These are phyloP conservation scores for Allium fistulosum DNA, from an alignment of 106 monocot species.

Conservation along the genomic window DNA sequence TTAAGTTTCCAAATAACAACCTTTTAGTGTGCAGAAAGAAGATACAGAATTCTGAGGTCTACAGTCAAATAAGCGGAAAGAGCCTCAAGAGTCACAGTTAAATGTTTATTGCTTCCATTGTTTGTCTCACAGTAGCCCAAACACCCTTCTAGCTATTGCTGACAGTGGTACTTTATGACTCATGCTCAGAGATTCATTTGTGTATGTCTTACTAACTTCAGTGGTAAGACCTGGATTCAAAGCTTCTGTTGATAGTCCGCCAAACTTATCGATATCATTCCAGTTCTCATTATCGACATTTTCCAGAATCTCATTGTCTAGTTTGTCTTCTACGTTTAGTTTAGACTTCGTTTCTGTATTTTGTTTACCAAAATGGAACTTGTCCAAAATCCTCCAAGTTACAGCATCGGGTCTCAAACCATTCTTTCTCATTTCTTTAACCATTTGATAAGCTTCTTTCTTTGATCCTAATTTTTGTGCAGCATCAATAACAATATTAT, in stretches of 20 bases:
- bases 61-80: too few species aligned
- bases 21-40: too few species aligned
- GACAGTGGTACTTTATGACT: slow-evolving; percentile 32
- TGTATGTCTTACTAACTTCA: background rate
- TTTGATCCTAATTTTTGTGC: slow-evolving; percentile 55
- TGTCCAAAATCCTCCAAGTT: slow-evolving; percentile 81
- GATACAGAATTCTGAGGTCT: too few species aligned
- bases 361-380: slow-evolving; percentile 34
- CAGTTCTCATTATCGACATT: slow-evolving; percentile 4
- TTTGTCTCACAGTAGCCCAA: slow-evolving; percentile 28
- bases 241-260: slow-evolving; percentile 13
- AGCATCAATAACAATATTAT: slow-evolving; percentile 70
- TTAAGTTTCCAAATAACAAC: too few species aligned
- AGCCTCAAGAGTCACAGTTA: too few species aligned
- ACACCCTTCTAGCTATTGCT: slow-evolving; percentile 47
- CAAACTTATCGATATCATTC: slow-evolving; percentile 3
- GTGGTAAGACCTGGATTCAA: slow-evolving; percentile 10
- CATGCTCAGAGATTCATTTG: background rate
- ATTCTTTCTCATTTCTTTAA: slow-evolving; percentile 85
- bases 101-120: too few species aligned
- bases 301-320: background rate
- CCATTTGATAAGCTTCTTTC: slow-evolving; percentile 65
- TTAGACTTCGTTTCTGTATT: background rate
- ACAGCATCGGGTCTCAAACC: slow-evolving; percentile 67
- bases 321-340: background rate